Evolutionary conservation across 2,329 filamentous ascomycete species (phyloP).

Genomic region (Pseudogymnoascus sp.): DNA sequence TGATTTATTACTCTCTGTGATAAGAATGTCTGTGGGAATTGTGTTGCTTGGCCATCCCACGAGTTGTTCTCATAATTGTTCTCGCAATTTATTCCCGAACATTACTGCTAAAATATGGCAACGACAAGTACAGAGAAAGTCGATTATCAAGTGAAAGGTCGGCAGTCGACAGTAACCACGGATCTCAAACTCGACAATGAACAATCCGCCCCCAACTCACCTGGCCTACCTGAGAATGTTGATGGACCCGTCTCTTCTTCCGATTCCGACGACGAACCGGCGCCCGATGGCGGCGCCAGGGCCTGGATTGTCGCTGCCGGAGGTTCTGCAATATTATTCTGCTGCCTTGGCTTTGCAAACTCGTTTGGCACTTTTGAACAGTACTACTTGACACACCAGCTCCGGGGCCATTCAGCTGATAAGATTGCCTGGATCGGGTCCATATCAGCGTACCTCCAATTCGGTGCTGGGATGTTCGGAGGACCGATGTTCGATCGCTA

Average conservation of each 20-base stretch:
- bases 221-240: constrained; percentile 32
- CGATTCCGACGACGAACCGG: constrained; percentile 34
- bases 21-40: neutral
- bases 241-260: constrained; percentile 17
- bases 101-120: neutral
- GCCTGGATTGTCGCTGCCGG: constrained; percentile 14
- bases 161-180: neutral
- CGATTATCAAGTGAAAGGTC: neutral
- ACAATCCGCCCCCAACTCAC: constrained; percentile 33
- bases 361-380: constrained; percentile 46
- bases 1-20: neutral
- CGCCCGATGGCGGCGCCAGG: constrained; percentile 14
- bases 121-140: neutral
- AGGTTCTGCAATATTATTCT: constrained; percentile 12
- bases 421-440: constrained; percentile 53
- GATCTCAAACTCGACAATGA: neutral
- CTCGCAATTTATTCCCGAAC: neutral
- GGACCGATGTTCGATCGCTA: constrained; percentile 54
- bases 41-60: neutral
- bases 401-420: constrained; percentile 40
- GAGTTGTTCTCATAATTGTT: neutral
- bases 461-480: constrained; percentile 44
- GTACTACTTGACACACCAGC: constrained; percentile 44
- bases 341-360: constrained; percentile 33
- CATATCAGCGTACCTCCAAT: constrained; percentile 44